These are phyloP conservation scores for Cenchrus purpureus DNA, from an alignment of 176 grass and related monocot genomes.

Conservation along the genomic window DNA sequence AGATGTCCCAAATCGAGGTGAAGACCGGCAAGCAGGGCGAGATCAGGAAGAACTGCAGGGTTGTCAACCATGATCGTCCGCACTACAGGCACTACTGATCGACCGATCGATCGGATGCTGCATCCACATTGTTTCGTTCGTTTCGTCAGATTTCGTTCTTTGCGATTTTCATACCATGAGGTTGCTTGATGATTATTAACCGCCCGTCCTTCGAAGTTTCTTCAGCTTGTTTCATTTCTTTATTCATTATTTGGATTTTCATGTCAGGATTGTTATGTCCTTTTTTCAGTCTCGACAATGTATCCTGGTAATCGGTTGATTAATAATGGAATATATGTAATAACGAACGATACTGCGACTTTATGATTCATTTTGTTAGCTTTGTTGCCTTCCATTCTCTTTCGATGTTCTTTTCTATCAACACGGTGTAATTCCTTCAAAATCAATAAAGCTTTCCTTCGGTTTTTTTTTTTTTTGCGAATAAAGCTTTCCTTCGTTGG, in stretches of 20 bases:
- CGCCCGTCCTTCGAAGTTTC: background rate
- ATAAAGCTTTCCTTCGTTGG: no score
- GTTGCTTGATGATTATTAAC: background rate
- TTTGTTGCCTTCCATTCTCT: no score
- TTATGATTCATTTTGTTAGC: background rate
- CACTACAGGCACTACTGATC: background rate
- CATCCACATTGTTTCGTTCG: background rate
- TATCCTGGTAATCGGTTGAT: background rate
- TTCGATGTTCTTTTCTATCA: no score
- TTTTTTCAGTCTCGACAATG: background rate
- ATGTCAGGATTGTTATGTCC: background rate
- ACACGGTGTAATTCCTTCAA: no score
- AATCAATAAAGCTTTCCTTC: no score
- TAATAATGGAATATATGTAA: background rate
- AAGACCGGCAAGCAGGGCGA: background rate
- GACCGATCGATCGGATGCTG: background rate
- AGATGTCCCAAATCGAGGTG: constrained; percentile 6
- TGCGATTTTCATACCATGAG: background rate
- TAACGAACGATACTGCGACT: background rate
- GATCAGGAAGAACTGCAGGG: constrained; percentile 7
- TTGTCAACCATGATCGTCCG: background rate
- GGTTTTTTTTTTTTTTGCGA: no score
- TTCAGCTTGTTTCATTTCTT: background rate
- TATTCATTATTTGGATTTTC: background rate
- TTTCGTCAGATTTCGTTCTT: background rate